A percentile compares a stretch with the other conserved stretches of the same genome.
Evolutionary conservation across 2,329 filamentous ascomycete species (phyloP).

Genomic region (Alternaria brassicae): DNA sequence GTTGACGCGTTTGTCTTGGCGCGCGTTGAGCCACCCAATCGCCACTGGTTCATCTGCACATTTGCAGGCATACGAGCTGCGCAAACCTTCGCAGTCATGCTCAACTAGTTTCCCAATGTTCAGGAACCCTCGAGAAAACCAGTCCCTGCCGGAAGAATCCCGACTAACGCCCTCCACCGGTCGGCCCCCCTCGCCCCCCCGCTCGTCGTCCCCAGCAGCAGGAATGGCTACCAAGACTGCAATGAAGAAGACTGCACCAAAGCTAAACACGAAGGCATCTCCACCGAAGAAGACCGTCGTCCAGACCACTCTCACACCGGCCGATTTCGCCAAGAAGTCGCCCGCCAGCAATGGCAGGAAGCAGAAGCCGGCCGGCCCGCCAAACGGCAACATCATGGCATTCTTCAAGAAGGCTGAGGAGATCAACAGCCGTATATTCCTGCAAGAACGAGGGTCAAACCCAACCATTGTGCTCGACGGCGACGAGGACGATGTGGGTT

Average conservation of each 20-base stretch:
- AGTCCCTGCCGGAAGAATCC: slow-evolving; percentile 40
- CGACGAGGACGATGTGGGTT: slow-evolving; percentile 38
- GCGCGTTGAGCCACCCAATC: neutral
- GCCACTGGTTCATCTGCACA: slow-evolving; percentile 4
- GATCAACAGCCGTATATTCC: slow-evolving; percentile 48
- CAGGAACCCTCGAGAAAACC: slow-evolving; percentile 61
- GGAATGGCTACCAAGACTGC: slow-evolving; percentile 35
- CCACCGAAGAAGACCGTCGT: slow-evolving; percentile 32
- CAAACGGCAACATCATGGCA: slow-evolving; percentile 60
- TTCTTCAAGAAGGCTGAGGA: slow-evolving; percentile 63
- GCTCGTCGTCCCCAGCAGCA: slow-evolving; percentile 22
- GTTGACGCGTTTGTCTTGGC: slow-evolving; percentile 18
- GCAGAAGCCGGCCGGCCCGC: slow-evolving; percentile 48
- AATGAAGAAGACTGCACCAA: slow-evolving; percentile 28
- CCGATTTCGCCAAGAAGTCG: slow-evolving; percentile 42
- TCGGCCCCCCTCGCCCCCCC: slow-evolving; percentile 61
- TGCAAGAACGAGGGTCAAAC: slow-evolving; percentile 41
- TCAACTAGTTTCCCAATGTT: slow-evolving; percentile 54
- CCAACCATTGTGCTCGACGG: slow-evolving; percentile 29
- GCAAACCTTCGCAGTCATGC: neutral
- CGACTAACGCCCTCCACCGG: slow-evolving; percentile 57
- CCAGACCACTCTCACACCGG: slow-evolving; percentile 46
- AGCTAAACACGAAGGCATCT: slow-evolving; percentile 21
- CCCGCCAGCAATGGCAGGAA: slow-evolving; percentile 46
- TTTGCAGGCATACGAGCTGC: neutral